A percentile compares a stretch with the other conserved stretches of the same genome.
Evolutionary conservation across 495 filamentous ascomycete species (phyloP).

Genomic region (Pyrenopolyporus hunteri): DNA sequence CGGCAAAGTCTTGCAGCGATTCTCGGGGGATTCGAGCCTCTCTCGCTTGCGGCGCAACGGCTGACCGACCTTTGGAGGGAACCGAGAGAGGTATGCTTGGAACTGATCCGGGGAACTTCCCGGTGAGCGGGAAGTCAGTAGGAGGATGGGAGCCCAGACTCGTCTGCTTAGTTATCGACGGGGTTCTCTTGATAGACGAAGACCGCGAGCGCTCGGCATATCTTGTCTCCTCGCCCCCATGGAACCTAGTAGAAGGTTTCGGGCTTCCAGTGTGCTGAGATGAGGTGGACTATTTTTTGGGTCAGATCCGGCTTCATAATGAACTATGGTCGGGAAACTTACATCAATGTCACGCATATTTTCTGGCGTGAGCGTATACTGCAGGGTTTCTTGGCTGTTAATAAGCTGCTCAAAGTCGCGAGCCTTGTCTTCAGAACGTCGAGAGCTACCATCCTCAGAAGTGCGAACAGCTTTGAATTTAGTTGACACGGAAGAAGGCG

Average conservation of each 20-base stretch:
- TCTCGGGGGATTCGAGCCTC: slow-evolving; percentile 70
- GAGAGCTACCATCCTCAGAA: slow-evolving; percentile 57
- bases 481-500: slow-evolving; percentile 49
- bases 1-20: slow-evolving; percentile 77
- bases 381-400: slow-evolving; percentile 86
- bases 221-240: slow-evolving; percentile 52
- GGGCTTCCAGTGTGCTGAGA: slow-evolving; percentile 47
- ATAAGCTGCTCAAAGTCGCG: slow-evolving; percentile 84
- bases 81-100: slow-evolving; percentile 40
- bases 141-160: slow-evolving; percentile 46
- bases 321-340: slow-evolving; percentile 42
- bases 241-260: slow-evolving; percentile 39
- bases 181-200: slow-evolving; percentile 48
- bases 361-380: slow-evolving; percentile 90
- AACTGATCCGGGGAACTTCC: slow-evolving; percentile 35
- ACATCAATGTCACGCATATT: slow-evolving; percentile 87
- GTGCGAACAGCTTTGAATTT: slow-evolving; percentile 55
- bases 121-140: slow-evolving; percentile 42
- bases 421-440: slow-evolving; percentile 48
- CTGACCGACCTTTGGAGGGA: slow-evolving; percentile 44
- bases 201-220: slow-evolving; percentile 48
- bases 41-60: slow-evolving; percentile 58
- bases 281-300: slow-evolving; percentile 43
- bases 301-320: slow-evolving; percentile 33
- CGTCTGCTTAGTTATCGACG: slow-evolving; percentile 49